phyloP scores from a whole-genome alignment of 208 protist species.

The Acanthamoeba divionensis region DNA sequence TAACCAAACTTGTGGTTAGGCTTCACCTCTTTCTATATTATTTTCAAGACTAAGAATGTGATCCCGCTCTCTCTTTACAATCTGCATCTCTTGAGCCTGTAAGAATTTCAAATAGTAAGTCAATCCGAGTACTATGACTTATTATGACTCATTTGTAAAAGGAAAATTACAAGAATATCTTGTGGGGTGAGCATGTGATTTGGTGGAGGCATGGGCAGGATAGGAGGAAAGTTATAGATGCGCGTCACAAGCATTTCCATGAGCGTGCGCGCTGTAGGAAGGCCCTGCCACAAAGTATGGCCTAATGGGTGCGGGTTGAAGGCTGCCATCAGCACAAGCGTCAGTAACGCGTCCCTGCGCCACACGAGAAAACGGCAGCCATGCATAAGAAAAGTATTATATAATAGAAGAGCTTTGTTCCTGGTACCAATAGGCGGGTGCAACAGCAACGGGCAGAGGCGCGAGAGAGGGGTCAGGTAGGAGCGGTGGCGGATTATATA shows the following conservation, averaged over 20 bases:
- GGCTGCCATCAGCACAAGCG: slow-evolving; percentile 1
- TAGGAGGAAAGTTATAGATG: not conserved
- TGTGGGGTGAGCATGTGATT: not conserved
- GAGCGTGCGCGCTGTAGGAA: not conserved
- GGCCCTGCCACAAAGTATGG: slow-evolving; percentile 16
- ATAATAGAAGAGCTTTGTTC: no score
- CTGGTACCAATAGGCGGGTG: no score
- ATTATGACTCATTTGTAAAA: no score
- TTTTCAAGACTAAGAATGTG: not conserved
- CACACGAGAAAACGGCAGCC: no score
- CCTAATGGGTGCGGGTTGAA: not conserved
- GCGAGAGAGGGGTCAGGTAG: not conserved
- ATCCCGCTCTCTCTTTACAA: not conserved
- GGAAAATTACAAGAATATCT: not conserved
- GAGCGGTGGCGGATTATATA: slow-evolving; percentile 21
- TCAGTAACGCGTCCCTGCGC: slow-evolving; percentile 10
- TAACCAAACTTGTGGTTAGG: not conserved
- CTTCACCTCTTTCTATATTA: not conserved
- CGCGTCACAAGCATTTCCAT: slow-evolving; percentile 54
- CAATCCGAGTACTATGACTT: no score
- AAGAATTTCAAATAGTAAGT: no score
- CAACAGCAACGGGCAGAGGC: not conserved
- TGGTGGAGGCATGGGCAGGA: not conserved
- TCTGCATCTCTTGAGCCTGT: not conserved
- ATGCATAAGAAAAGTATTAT: no score